Evolutionary conservation across 225 moss, liverwort and hornwort genomes (phyloP).

Genomic region (Rhytidiadelphus loreus): DNA sequence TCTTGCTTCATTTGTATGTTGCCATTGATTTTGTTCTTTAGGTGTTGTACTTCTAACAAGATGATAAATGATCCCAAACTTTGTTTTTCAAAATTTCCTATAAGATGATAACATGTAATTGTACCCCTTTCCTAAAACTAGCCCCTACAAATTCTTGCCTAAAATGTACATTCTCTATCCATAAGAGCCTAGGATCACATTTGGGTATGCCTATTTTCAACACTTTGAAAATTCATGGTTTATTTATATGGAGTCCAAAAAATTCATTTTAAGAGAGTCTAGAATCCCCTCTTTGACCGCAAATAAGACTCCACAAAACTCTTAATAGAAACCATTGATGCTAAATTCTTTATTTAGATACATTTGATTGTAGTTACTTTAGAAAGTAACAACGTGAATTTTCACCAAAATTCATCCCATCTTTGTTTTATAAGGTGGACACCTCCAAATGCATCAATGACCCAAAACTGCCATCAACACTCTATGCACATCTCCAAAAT

Average conservation of each 20-base stretch:
- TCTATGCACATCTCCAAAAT: not conserved
- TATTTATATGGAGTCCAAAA: not conserved
- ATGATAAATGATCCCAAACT: not conserved
- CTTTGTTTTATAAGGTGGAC: not conserved
- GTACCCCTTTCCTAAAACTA: fast-evolving
- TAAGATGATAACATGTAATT: too few relatives aligned
- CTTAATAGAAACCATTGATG: fast-evolving
- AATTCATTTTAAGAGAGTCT: not conserved
- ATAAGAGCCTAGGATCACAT: fast-evolving
- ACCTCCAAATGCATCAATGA: fast-evolving
- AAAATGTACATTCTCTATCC: not conserved
- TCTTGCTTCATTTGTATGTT: not conserved
- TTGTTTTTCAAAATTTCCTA: not conserved
- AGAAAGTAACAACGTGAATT: not conserved
- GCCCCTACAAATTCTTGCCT: not conserved
- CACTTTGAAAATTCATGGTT: not conserved
- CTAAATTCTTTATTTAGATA: fast-evolving
- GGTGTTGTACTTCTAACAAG: not conserved
- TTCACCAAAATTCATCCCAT: not conserved
- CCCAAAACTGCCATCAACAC: fast-evolving
- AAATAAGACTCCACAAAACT: not conserved
- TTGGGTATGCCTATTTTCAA: fast-evolving
- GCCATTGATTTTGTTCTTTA: fast-evolving
- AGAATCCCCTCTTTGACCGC: not conserved
- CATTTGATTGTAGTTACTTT: not conserved